These are phyloP conservation scores for Fusarium nygamai DNA, from an alignment of 2,329 filamentous ascomycete species.

Conservation along the genomic window DNA sequence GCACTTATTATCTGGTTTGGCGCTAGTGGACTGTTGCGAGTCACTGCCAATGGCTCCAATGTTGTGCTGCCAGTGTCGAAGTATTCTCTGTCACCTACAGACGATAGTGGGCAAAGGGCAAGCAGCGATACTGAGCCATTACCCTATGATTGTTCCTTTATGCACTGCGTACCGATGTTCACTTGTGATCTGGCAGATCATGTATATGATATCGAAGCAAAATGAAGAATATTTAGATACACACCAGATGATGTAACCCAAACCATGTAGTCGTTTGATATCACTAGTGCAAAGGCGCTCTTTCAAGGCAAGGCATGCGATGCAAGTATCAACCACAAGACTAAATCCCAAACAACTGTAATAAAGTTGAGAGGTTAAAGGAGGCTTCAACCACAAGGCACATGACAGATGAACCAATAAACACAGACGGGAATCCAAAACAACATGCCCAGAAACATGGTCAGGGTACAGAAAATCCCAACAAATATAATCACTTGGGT, in stretches of 20 bases:
- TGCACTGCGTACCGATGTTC: not conserved
- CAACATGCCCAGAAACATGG: too few relatives aligned
- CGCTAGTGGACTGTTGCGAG: not conserved
- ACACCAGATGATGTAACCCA: too few relatives aligned
- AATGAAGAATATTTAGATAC: not conserved
- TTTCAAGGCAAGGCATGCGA: not conserved
- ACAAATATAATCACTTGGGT: too few relatives aligned
- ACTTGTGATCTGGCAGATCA: accelerated
- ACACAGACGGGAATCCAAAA: too few relatives aligned
- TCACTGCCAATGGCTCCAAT: not conserved
- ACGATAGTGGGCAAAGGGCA: not conserved
- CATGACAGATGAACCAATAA: too few relatives aligned
- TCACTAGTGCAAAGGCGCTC: not conserved
- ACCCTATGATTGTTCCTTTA: not conserved
- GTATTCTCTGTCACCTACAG: accelerated
- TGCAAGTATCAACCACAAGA: not conserved
- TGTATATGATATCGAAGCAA: not conserved
- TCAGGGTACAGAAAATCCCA: too few relatives aligned
- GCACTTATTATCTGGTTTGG: not conserved
- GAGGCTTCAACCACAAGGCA: too few relatives aligned
- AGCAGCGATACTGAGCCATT: accelerated
- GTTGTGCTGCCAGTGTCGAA: not conserved
- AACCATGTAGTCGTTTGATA: too few relatives aligned
- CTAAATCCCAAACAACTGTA: too few relatives aligned
- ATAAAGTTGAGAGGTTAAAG: too few relatives aligned